Percentiles rank a stretch among this genome's conserved stretches.
Evolutionary conservation across 116 monocot species (phyloP).

Genomic region (Trichopus zeylanicus): DNA sequence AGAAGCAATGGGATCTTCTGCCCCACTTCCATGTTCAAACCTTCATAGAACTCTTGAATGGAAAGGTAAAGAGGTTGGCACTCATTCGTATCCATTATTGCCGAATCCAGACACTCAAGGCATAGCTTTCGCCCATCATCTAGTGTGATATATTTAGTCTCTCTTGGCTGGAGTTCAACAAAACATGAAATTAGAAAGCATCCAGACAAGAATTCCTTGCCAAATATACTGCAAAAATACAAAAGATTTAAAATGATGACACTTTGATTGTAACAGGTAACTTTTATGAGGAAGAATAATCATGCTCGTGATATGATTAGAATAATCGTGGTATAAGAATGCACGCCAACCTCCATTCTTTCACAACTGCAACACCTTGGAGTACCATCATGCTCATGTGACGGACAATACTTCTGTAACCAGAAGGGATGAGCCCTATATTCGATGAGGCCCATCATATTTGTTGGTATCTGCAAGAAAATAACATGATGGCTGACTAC

Average conservation of each 20-base stretch:
- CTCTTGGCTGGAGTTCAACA: constrained; percentile 17
- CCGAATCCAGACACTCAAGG: constrained; percentile 69
- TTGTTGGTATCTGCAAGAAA: constrained; percentile 65
- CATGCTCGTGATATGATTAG: background rate
- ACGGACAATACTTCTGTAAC: constrained; percentile 82
- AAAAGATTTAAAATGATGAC: too few species aligned
- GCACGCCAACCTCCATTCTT: constrained; percentile 57
- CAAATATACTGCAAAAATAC: too few species aligned
- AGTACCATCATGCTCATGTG: constrained; percentile 67
- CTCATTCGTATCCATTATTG: constrained; percentile 73
- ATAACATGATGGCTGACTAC: background rate
- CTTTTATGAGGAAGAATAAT: too few species aligned
- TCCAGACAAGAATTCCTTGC: too few species aligned
- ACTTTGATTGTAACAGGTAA: too few species aligned
- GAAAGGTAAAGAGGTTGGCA: constrained; percentile 79
- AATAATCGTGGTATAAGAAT: background rate
- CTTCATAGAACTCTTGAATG: constrained; percentile 82
- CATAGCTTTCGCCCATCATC: constrained; percentile 88
- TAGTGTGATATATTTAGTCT: constrained; percentile 35
- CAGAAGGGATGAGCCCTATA: constrained; percentile 86
- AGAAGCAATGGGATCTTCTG: constrained; percentile 76
- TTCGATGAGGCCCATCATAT: constrained; percentile 52
- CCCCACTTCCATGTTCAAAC: constrained; percentile 74
- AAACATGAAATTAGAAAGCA: background rate
- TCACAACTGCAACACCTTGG: constrained; percentile 89